These are phyloP conservation scores for Lolium multiflorum DNA, from an alignment of 176 grass and related monocot species.

Conservation along the genomic window DNA sequence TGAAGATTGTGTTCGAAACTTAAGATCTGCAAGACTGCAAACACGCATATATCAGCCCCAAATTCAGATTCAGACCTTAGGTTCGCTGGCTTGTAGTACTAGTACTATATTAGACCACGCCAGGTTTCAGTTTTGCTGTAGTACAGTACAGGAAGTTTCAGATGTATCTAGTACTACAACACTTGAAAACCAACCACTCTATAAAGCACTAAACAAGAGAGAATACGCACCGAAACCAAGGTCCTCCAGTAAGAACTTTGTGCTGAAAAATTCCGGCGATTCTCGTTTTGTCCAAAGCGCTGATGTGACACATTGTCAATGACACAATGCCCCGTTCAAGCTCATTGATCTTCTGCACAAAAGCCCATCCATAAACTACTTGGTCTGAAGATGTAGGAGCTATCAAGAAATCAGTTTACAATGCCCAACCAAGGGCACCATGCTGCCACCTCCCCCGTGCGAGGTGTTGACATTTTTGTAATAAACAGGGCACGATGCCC, in stretches of 20 bases:
- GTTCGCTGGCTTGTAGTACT: too few species aligned
- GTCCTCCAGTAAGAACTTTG: not conserved
- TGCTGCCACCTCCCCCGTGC: not conserved
- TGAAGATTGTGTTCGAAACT: too few species aligned
- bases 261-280: not conserved
- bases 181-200: too few species aligned
- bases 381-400: not conserved
- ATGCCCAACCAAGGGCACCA: not conserved
- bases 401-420: not conserved
- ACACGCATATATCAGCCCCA: too few species aligned
- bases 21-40: too few species aligned
- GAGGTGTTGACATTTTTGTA: conserved; percentile 11
- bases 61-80: too few species aligned
- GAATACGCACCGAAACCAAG: not conserved
- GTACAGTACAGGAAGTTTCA: too few species aligned
- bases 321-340: not conserved
- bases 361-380: conserved; percentile 11
- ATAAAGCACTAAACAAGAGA: not conserved
- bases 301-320: not conserved
- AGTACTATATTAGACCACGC: too few species aligned
- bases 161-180: too few species aligned
- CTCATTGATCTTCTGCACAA: conserved; percentile 7
- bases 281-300: not conserved
- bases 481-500: conserved; percentile 2
- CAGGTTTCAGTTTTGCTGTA: too few species aligned